A percentile compares a stretch with the other conserved stretches of the same genome.
Evolutionary conservation across 2,329 filamentous ascomycete species (phyloP).

Genomic region (Pseudocercospora fuligena): DNA sequence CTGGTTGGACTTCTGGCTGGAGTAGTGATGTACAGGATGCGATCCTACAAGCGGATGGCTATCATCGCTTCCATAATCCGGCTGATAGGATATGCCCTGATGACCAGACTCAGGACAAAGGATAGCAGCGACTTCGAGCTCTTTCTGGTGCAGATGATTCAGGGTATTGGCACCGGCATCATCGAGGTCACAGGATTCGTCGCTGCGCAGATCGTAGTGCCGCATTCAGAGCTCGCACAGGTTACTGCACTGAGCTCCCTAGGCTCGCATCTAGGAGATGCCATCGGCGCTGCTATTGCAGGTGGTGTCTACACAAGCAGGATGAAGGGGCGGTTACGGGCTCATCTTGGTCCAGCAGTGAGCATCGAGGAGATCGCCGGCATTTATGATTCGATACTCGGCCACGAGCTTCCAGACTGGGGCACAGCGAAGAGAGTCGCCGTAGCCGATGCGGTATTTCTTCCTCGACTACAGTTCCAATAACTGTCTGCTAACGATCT

Average conservation of each 20-base stretch:
- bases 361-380: slow-evolving; percentile 41
- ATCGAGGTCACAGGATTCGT: slow-evolving; percentile 44
- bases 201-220: slow-evolving; percentile 47
- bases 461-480: slow-evolving; percentile 32
- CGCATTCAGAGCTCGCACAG: slow-evolving; percentile 54
- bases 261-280: slow-evolving; percentile 42
- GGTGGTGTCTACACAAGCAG: slow-evolving; percentile 58
- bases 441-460: slow-evolving; percentile 41
- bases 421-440: slow-evolving; percentile 49
- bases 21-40: slow-evolving; percentile 50
- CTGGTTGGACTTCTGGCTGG: slow-evolving; percentile 44
- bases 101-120: slow-evolving; percentile 54
- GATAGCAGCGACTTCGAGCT: slow-evolving; percentile 52
- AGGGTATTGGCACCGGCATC: slow-evolving; percentile 55
- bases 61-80: slow-evolving; percentile 49
- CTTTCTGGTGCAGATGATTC: slow-evolving; percentile 55
- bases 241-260: slow-evolving; percentile 53
- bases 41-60: slow-evolving; percentile 55
- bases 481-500: neutral
- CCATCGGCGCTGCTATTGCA: slow-evolving; percentile 49
- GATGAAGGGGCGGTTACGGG: slow-evolving; percentile 45
- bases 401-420: slow-evolving; percentile 45
- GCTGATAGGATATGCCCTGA: slow-evolving; percentile 56
- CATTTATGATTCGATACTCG: slow-evolving; percentile 55
- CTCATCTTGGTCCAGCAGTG: slow-evolving; percentile 44